Conservation (phyloP, 192 early-diverging fungal genomes). For the Coemansia sp. region DNA sequence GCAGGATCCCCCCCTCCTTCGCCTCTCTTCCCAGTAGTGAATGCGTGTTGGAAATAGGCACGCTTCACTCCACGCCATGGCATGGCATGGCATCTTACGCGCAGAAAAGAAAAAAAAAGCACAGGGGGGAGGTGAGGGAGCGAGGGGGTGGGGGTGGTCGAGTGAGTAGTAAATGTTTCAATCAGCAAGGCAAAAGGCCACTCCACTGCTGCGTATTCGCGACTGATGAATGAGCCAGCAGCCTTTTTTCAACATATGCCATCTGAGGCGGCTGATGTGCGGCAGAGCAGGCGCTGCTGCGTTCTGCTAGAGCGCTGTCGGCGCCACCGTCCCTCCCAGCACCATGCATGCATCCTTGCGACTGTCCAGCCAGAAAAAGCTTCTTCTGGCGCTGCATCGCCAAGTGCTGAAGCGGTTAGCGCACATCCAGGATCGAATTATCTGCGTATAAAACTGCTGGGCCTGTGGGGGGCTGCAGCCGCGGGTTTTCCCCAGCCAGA, state of each 20-base stretch:
- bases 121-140: slow-evolving; percentile 10
- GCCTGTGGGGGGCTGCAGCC: background rate
- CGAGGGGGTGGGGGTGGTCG: slow-evolving; percentile 3
- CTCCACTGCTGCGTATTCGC: slow-evolving; percentile 3
- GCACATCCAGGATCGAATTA: background rate
- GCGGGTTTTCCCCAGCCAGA: background rate
- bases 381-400: background rate
- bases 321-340: slow-evolving; percentile 23
- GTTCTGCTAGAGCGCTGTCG: slow-evolving; percentile 2
- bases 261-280: background rate
- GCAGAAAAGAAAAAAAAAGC: background rate
- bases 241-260: too few species aligned
- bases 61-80: background rate
- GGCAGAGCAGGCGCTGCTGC: slow-evolving; percentile 1
- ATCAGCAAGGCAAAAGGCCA: slow-evolving; percentile 5
- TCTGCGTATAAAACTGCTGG: background rate
- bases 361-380: background rate
- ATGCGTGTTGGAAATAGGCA: slow-evolving; percentile 5
- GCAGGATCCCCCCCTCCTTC: too few species aligned
- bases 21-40: background rate
- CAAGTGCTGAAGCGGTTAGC: background rate
- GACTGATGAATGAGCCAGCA: slow-evolving; percentile 18
- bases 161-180: slow-evolving; percentile 11
- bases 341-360: background rate
- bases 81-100: background rate